Base-by-base conservation (phyloP, 768 basidiomycete species). In the Phanerodontia chrysosporium region DNA sequence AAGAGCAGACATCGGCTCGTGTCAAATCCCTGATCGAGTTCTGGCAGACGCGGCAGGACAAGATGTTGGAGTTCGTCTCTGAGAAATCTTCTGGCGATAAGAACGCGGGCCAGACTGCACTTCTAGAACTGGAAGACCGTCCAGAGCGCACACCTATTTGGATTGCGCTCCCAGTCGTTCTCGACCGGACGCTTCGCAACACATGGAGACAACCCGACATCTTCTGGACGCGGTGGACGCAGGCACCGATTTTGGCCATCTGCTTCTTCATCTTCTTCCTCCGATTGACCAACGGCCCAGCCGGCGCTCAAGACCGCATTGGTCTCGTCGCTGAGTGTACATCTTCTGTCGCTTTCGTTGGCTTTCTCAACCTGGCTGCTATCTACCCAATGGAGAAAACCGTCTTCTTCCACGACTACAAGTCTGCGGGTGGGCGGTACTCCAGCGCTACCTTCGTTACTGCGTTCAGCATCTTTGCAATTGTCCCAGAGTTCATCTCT, bases 311-410 rank as follows among this genome's bases (percentile, higher is more conserved):
- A 57, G 73, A 77, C 64, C 69, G 75, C 6, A 75, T 78, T 21
- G 76, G 76, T 66, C 61, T 72, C 28, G 61, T 70, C 13, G 55
- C 55, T 29, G 70, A 70, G 58, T 66, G 60, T 21, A 68, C 68
- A 29, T 57, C 66, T 35, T 69, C 75, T 0, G 60, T 75, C 1
- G 66, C 73, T 8, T 78, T 75, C 58, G 70, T 75, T 46, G 75
- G 76, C 27, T 55, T 70, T 51, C 62, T 72, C 14, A 63, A 64
- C 46, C 62, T 65, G n/a, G 64, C 64, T 30, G 66, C 76, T 5
- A 70, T 79, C 59, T 81, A 74, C 64, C 79, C 79, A 0, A 67
- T 68, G 25, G 80, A 81, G 51, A 70, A 73, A 46, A 70, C 75
- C 28, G 61, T 78, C 4, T 80, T 76, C 64, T 70, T 75, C 57